Conservation (phyloP, 805 yeast species). For the Cyberlindnera amylophila region DNA sequence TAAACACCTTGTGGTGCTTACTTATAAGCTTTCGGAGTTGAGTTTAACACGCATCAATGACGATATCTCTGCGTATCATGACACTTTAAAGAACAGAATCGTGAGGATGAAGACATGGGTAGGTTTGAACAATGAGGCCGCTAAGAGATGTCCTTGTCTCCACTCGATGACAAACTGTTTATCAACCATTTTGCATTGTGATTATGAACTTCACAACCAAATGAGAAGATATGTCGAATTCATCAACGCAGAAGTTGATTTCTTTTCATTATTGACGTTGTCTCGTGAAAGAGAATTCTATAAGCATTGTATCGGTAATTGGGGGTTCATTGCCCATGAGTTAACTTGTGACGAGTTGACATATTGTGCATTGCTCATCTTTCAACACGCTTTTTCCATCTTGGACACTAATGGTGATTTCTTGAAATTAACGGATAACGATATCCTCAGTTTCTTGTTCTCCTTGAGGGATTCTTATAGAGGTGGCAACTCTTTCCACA, state of each 20-base stretch:
- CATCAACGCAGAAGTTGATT: constrained; percentile 30
- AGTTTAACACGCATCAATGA: constrained; percentile 18
- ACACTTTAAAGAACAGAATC: constrained; percentile 28
- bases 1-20: constrained; percentile 23
- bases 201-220: constrained; percentile 11
- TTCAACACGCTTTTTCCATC: constrained; percentile 40
- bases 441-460: constrained; percentile 56
- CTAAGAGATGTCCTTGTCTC: constrained; percentile 24
- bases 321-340: constrained; percentile 73
- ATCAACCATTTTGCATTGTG: constrained; percentile 21
- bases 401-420: constrained; percentile 13
- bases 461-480: constrained; percentile 76
- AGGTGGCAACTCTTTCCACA: constrained; percentile 87
- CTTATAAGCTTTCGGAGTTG: constrained; percentile 17
- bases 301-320: constrained; percentile 44
- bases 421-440: constrained; percentile 34
- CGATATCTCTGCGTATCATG: constrained; percentile 20
- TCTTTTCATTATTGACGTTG: constrained; percentile 23
- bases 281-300: constrained; percentile 25
- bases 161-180: constrained; percentile 35
- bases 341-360: constrained; percentile 62
- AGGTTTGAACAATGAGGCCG: constrained; percentile 31
- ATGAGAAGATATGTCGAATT: constrained; percentile 19
- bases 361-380: constrained; percentile 53
- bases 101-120: constrained; percentile 40